These are phyloP conservation scores for Ceratobasidium papillatum DNA, from an alignment of 1,284 basidiomycete species.

Conservation along the genomic window DNA sequence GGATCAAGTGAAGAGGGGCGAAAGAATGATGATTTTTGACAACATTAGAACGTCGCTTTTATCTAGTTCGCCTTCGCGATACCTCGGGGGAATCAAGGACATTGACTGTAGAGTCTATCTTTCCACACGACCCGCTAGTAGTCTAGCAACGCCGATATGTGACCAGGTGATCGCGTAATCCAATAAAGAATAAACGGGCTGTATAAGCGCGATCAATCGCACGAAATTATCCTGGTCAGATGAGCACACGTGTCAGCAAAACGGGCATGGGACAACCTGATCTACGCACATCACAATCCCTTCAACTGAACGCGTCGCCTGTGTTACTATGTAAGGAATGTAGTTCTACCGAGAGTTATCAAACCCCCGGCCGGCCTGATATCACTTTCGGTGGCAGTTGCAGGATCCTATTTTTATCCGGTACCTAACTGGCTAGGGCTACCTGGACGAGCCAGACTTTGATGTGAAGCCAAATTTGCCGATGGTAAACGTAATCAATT, in stretches of 20 bases:
- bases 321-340: neutral
- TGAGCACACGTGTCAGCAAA: neutral
- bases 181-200: neutral
- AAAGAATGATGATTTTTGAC: neutral
- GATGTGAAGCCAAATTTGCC: neutral
- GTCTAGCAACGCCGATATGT: neutral
- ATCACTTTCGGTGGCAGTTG: slow-evolving; percentile 11
- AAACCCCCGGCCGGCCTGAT: neutral
- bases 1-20: neutral
- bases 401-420: slow-evolving; percentile 14
- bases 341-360: neutral
- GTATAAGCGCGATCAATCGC: neutral
- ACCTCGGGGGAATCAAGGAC: slow-evolving; percentile 28
- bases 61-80: neutral
- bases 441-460: neutral
- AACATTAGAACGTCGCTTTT: slow-evolving; percentile 14
- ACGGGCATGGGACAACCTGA: neutral
- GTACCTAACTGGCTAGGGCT: neutral
- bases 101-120: neutral
- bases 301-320: neutral
- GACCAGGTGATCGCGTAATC: slow-evolving; percentile 8
- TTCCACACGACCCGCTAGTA: neutral
- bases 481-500: neutral
- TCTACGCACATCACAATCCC: neutral
- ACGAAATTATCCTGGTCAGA: slow-evolving; percentile 10